phyloP scores from a whole-genome alignment of 2,329 filamentous ascomycete species.

The Ophiocordyceps polyrhachis-furcata region DNA sequence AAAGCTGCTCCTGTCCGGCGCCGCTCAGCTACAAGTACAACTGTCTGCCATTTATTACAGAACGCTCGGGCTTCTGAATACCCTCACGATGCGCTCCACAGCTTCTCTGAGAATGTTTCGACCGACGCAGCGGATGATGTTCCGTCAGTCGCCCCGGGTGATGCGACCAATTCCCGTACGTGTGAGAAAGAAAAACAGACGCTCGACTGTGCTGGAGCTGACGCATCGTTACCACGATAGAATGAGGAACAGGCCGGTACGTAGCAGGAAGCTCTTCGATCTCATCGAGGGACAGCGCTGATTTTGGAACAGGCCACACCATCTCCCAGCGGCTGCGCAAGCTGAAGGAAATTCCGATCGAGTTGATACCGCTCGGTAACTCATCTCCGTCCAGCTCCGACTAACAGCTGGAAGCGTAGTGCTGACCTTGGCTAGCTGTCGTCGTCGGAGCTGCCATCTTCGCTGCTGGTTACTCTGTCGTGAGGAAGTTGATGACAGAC shows the following conservation, averaged over 20 bases:
- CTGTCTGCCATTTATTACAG: not conserved
- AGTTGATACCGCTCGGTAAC: conserved; percentile 85
- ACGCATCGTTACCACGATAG: conserved; percentile 19
- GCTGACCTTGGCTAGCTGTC: conserved; percentile 35
- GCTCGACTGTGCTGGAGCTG: conserved; percentile 5
- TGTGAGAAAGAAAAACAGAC: conserved; percentile 4
- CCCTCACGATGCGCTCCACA: conserved; percentile 44
- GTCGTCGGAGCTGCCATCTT: conserved; percentile 72
- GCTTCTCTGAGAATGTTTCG: conserved; percentile 47
- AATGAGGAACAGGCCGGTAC: conserved; percentile 50
- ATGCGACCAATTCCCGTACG: conserved; percentile 55
- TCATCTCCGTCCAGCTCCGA: not conserved
- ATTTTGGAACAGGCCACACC: conserved; percentile 75
- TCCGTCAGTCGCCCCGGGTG: conserved; percentile 45
- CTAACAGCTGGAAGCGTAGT: not conserved
- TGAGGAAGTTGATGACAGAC: conserved; percentile 70
- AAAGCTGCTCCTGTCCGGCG: not conserved
- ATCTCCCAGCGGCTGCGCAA: conserved; percentile 86
- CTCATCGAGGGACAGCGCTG: not conserved
- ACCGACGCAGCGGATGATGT: conserved; percentile 45
- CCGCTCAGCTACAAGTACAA: too few relatives aligned
- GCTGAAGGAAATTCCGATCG: conserved; percentile 76
- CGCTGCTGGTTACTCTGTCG: conserved; percentile 66
- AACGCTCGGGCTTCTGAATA: conserved; percentile 9
- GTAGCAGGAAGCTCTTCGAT: conserved; percentile 15